Evolutionary conservation across 805 yeast genomes (phyloP), one percentile per base, ranked within the genome.

Genomic region (Brettanomyces custersianus): DNA sequence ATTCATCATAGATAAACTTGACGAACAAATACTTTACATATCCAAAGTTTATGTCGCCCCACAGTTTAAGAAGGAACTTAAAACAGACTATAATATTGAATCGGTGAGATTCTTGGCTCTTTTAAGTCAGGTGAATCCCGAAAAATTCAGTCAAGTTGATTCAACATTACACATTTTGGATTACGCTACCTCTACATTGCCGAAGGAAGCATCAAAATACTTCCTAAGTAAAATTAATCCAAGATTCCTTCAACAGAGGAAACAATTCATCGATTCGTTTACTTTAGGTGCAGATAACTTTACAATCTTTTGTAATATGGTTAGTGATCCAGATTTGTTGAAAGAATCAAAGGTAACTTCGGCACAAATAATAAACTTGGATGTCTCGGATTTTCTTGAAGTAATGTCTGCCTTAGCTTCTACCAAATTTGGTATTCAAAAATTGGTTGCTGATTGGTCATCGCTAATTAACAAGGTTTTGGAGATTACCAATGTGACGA

Each of bases 161-260:
- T 11, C 13, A 4, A 39, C 46, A 29, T 48, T 43, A 33, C 15
- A 41, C 1, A 42, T 61, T 13, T 21, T 57, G 5, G 39, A 46
- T 17, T 40, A 40, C 43, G 36, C 55, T 5, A 33, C 35, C 12
- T 34, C 34, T 5, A 38, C 29, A 5, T 9, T 24, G 11, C 12
- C 36, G 12, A 16, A 24, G 15, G 29, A 25, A n/a, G 20, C 8
- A n/a, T 43, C 59, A 2, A 32, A 39, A 1, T 41, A 38, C 23
- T 42, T 62, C 13, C 38, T 62, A 18, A 38, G 58, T 1, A 40
- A 49, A 11, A 31, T 59, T 8, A 45, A 58, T 28, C 51, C 61
- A 4, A 22, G 37, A 9, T 36, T 55, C 10, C 36, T 57, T 15
- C 40, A 39, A 10, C 9, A 32, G 6, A 39, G 34, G 11, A 44